A percentile compares a stretch with the other conserved stretches of the same genome.
Conservation (phyloP, 345 rosid genomes). For the Hypericum androsaemum region DNA sequence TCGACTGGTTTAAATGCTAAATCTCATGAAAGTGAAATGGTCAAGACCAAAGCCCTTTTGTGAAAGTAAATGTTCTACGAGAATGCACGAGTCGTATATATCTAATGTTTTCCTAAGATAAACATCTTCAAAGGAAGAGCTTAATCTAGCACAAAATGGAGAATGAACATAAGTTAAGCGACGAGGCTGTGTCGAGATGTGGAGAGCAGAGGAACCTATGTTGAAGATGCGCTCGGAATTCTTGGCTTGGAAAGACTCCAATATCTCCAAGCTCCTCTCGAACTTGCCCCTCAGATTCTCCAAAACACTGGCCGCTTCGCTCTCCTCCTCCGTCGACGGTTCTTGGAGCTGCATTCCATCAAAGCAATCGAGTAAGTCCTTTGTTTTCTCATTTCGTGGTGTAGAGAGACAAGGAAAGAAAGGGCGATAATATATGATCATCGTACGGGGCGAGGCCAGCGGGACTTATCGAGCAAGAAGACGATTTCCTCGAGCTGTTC, state of each 20-base stretch:
- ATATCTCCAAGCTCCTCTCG: conserved; percentile 27
- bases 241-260: conserved; percentile 61
- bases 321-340: conserved; percentile 41
- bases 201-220: conserved; percentile 43
- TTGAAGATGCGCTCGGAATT: conserved; percentile 80
- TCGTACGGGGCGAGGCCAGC: conserved; percentile 56
- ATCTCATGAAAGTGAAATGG: too few relatives aligned
- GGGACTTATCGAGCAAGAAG: conserved; percentile 54
- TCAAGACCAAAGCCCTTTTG: too few relatives aligned
- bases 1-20: too few relatives aligned
- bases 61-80: too few relatives aligned
- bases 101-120: too few relatives aligned
- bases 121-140: too few relatives aligned
- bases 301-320: conserved; percentile 32
- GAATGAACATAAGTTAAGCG: too few relatives aligned
- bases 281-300: conserved; percentile 32
- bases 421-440: not conserved
- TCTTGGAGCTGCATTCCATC: conserved; percentile 48
- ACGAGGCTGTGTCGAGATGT: not conserved
- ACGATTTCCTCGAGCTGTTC: conserved; percentile 82
- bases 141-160: too few relatives aligned
- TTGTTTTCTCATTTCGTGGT: not conserved
- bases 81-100: too few relatives aligned
- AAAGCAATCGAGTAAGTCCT: conserved; percentile 2
- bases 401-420: not conserved